Conservation (phyloP, 1,139 yeast species). For the Chernovozyma sophiae-reginae region DNA sequence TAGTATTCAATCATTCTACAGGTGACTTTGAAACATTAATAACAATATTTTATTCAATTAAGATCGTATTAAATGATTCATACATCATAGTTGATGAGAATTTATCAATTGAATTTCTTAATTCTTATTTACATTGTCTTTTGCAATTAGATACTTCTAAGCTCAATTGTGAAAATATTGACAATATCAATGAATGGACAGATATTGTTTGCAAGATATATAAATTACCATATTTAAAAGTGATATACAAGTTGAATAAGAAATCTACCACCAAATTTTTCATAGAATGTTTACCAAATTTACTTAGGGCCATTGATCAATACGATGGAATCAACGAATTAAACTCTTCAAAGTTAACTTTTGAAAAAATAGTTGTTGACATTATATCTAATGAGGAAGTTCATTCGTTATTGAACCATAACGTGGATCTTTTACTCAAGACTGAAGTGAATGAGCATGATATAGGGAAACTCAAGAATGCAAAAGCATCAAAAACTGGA, state of each 20-base stretch:
- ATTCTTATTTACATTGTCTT: constrained; percentile 12
- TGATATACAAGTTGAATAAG: constrained; percentile 26
- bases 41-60: constrained; percentile 16
- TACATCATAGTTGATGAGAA: constrained; percentile 35
- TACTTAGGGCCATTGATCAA: background rate
- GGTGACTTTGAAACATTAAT: constrained; percentile 10
- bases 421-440: constrained; percentile 16
- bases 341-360: constrained; percentile 1
- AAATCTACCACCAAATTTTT: constrained; percentile 27
- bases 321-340: background rate
- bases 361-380: constrained; percentile 4
- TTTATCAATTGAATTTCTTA: constrained; percentile 17
- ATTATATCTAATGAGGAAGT: constrained; percentile 17
- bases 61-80: constrained; percentile 16
- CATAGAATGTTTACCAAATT: constrained; percentile 10
- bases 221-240: constrained; percentile 22
- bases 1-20: constrained; percentile 7
- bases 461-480: constrained; percentile 10
- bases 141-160: constrained; percentile 5
- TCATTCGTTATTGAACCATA: constrained; percentile 14
- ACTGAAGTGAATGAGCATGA: no score
- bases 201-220: constrained; percentile 19
- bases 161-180: constrained; percentile 1
- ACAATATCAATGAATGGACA: constrained; percentile 20
- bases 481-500: constrained; percentile 8